phyloP scores from a whole-genome alignment of 2,329 filamentous ascomycete genomes.

The Cladophialophora exuberans region DNA sequence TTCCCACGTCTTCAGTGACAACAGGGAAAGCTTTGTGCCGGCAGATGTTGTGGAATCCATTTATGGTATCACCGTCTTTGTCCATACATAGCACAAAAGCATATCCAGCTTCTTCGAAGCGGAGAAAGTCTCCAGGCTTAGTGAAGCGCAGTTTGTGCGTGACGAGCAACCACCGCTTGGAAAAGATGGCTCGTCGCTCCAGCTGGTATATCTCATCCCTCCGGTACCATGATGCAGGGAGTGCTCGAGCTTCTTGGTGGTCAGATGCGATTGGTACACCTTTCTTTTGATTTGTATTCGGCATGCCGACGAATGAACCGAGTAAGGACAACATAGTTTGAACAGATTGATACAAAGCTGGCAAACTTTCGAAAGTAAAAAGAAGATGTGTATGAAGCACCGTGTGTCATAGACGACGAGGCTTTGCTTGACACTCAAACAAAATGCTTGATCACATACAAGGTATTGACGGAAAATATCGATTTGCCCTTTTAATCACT shows the following conservation, averaged over 20 bases:
- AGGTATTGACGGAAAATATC: too few species aligned
- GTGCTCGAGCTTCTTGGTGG: conserved; percentile 15
- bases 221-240: conserved; percentile 57
- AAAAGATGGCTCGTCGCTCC: conserved; percentile 54
- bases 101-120: conserved; percentile 48
- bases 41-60: conserved; percentile 67
- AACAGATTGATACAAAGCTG: too few species aligned
- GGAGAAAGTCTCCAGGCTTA: conserved; percentile 50
- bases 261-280: too few species aligned
- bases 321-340: too few species aligned
- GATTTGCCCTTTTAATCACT: too few species aligned
- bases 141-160: conserved; percentile 49
- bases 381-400: too few species aligned
- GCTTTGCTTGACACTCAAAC: too few species aligned
- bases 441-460: too few species aligned
- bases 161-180: conserved; percentile 52
- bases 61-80: conserved; percentile 55
- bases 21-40: conserved; percentile 62
- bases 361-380: too few species aligned
- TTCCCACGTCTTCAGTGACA: conserved; percentile 40
- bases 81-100: conserved; percentile 58
- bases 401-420: too few species aligned
- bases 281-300: too few species aligned
- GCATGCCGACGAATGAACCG: too few species aligned
- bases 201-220: conserved; percentile 54